Conservation (phyloP, 441 rosid species). For the Populus trichocarpa region DNA sequence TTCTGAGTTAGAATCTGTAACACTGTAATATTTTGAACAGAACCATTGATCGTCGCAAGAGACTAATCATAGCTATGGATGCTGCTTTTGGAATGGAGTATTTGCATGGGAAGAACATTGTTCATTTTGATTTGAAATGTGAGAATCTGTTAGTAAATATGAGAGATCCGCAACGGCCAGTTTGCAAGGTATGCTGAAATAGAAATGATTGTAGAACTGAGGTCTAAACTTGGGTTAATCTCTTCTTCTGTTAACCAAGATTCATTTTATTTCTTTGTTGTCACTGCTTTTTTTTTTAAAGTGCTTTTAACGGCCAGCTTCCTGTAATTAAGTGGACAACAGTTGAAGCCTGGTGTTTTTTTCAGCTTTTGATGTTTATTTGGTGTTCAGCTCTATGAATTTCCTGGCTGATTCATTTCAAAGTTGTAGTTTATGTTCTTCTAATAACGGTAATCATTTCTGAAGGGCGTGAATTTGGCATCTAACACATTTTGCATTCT, state of each 20-base stretch:
- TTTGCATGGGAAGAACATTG: slow-evolving; percentile 94
- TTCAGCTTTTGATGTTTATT: too few species aligned
- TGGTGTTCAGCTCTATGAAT: too few species aligned
- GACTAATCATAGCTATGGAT: slow-evolving; percentile 98
- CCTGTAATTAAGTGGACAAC: too few species aligned
- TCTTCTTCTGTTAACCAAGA: too few species aligned
- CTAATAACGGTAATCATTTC: neutral
- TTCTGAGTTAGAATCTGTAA: slow-evolving; percentile 24
- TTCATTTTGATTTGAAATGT: slow-evolving; percentile 97
- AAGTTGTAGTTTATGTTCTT: neutral
- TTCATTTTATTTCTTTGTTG: too few species aligned
- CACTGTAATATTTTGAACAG: slow-evolving; percentile 32
- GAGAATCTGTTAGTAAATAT: slow-evolving; percentile 95
- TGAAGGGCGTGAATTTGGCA: slow-evolving; percentile 5
- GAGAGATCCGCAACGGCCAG: slow-evolving; percentile 98
- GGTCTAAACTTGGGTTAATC: too few species aligned
- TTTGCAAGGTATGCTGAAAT: slow-evolving; percentile 72
- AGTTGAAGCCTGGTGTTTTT: too few species aligned
- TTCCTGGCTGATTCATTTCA: too few species aligned
- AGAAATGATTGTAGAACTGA: neutral
- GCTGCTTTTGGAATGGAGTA: slow-evolving; percentile 99
- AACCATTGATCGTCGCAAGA: slow-evolving; percentile 96
- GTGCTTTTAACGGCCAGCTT: too few species aligned
- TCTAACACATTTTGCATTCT: slow-evolving; percentile 11
- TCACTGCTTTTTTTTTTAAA: too few species aligned